Evolutionary conservation across 108 stramenopile species (phyloP).

Genomic region (Thalassiosira profunda): DNA sequence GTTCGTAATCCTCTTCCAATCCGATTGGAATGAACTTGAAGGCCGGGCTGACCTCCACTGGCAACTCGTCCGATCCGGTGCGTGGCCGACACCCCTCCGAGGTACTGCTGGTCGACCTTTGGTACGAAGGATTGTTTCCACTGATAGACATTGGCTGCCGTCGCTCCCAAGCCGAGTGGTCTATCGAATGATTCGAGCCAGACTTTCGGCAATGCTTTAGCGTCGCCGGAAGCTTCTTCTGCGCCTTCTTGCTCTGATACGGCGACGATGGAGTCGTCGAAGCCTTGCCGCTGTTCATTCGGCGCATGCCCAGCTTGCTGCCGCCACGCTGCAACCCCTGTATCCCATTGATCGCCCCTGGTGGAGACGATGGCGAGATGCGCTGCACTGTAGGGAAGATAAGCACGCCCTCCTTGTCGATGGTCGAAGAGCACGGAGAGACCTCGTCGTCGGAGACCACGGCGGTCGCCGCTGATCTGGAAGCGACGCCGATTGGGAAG

Average conservation of each 20-base stretch:
- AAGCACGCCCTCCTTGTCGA: not conserved
- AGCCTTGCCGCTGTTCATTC: not conserved
- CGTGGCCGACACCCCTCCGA: too few relatives aligned
- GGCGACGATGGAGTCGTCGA: not conserved
- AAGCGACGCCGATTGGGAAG: too few relatives aligned
- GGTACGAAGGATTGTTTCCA: too few relatives aligned
- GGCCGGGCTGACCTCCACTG: constrained; percentile 9
- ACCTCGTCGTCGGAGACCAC: not conserved
- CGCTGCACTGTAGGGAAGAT: constrained; percentile 5
- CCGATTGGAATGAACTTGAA: constrained; percentile 11
- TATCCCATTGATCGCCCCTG: constrained; percentile 5
- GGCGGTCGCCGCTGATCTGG: too few relatives aligned
- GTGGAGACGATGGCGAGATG: constrained; percentile 7
- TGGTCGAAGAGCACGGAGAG: not conserved
- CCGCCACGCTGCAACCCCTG: not conserved
- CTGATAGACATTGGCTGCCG: not conserved
- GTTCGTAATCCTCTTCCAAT: constrained; percentile 3
- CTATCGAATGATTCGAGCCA: not conserved
- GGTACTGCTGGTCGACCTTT: too few relatives aligned
- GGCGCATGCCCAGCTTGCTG: not conserved
- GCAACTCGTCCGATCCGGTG: too few relatives aligned
- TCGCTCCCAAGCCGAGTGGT: constrained; percentile 13
- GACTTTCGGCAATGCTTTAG: not conserved
- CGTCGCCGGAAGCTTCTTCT: not conserved
- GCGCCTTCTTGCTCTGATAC: constrained; percentile 11